Conservation (phyloP, 225 moss, liverwort and hornwort genomes). For the Neckera pumila region DNA sequence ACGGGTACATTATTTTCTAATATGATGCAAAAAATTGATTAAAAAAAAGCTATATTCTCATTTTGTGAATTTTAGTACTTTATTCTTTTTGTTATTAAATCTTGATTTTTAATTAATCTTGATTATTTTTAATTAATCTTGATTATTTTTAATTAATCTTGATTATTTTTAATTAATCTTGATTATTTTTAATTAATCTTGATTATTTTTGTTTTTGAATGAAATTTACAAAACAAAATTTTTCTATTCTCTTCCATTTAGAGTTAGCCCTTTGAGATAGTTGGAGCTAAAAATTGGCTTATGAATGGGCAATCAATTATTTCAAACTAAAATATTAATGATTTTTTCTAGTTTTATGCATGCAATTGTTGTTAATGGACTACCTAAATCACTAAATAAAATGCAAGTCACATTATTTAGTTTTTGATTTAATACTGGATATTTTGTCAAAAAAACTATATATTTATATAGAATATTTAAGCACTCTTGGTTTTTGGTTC, state of each 20-base stretch:
- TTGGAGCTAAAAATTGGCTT: background rate
- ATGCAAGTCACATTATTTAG: background rate
- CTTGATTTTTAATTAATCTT: too few relatives aligned
- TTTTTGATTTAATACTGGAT: too few relatives aligned
- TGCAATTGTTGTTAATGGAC: background rate
- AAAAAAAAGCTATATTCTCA: background rate
- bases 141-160: too few relatives aligned
- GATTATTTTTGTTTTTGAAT: background rate
- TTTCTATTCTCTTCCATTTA: accelerated
- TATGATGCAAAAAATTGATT: background rate
- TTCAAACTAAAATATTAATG: background rate
- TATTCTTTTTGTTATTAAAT: background rate
- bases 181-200: too few relatives aligned
- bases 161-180: too few relatives aligned
- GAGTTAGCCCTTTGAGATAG: background rate
- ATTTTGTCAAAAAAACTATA: background rate
- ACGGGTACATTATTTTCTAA: background rate
- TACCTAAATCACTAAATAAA: background rate
- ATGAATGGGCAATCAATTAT: background rate
- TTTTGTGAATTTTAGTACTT: background rate
- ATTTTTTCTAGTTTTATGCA: background rate
- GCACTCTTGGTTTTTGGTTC: background rate
- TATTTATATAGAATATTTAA: background rate
- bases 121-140: too few relatives aligned
- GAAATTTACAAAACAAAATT: background rate